These are phyloP conservation scores for Phytomonas sp. DNA, from an alignment of 208 protist genomes.

Conservation along the genomic window DNA sequence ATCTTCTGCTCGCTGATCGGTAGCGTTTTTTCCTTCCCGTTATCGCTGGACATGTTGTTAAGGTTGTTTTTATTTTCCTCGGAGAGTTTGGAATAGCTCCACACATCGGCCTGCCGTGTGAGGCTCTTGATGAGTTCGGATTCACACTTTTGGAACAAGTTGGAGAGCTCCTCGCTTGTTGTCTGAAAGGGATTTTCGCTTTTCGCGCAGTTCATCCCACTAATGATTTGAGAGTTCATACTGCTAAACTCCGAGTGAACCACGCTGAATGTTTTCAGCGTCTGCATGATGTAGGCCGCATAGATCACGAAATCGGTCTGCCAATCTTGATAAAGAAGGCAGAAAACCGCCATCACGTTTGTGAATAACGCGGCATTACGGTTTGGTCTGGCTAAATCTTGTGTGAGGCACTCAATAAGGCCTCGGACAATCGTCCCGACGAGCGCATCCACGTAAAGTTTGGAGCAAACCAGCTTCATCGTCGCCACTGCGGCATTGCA, in stretches of 20 bases:
- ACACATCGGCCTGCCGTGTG: slow-evolving; percentile 45
- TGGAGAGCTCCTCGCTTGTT: slow-evolving; percentile 35
- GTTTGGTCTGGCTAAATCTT: slow-evolving; percentile 17
- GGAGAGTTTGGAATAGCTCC: slow-evolving; percentile 32
- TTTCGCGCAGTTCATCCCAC: slow-evolving; percentile 28
- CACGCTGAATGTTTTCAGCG: slow-evolving; percentile 60
- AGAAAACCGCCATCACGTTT: slow-evolving; percentile 72
- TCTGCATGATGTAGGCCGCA: slow-evolving; percentile 51
- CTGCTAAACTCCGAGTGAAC: slow-evolving; percentile 44
- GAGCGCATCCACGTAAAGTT: slow-evolving; percentile 63
- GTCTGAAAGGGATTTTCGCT: slow-evolving; percentile 27
- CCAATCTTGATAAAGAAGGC: slow-evolving; percentile 40
- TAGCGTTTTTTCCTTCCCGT: slow-evolving; percentile 41
- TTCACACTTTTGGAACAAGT: slow-evolving; percentile 57
- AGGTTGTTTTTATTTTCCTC: slow-evolving; percentile 27
- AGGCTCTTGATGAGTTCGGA: slow-evolving; percentile 34
- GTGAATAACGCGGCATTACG: slow-evolving; percentile 28
- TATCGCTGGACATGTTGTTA: slow-evolving; percentile 8
- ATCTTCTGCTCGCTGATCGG: slow-evolving; percentile 57
- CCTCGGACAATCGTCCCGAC: slow-evolving; percentile 74
- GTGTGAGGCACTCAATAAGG: slow-evolving; percentile 39
- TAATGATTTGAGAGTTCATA: slow-evolving; percentile 47
- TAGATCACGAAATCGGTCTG: slow-evolving; percentile 79
- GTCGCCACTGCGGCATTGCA: slow-evolving; percentile 36
- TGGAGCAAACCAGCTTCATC: slow-evolving; percentile 57